A percentile compares a stretch with the other conserved stretches of the same genome.
Evolutionary conservation across 1,284 basidiomycete species (phyloP).

Genomic region (Pisolithus thermaeus): DNA sequence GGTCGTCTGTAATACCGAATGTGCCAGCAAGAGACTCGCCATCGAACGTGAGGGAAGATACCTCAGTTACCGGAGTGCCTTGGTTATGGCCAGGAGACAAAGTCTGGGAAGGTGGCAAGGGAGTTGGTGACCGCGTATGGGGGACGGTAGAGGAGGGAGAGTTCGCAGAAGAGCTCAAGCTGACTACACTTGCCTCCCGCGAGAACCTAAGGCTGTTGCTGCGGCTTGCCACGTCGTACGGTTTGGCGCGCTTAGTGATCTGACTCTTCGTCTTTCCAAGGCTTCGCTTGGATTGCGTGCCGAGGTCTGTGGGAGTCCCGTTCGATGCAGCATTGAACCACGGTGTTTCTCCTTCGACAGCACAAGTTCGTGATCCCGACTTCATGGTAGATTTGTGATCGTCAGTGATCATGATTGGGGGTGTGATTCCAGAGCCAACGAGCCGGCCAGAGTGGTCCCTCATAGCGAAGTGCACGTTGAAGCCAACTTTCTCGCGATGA

Average conservation of each 20-base stretch:
- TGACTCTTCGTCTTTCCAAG: slow-evolving; percentile 29
- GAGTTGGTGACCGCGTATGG: slow-evolving; percentile 46
- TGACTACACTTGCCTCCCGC: slow-evolving; percentile 48
- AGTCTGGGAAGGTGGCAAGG: slow-evolving; percentile 22
- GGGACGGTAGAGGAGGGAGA: slow-evolving; percentile 28
- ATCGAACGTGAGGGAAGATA: slow-evolving; percentile 8
- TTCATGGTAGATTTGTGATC: slow-evolving; percentile 85
- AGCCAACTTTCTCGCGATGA: slow-evolving; percentile 96
- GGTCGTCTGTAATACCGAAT: slow-evolving; percentile 9
- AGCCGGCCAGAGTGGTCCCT: slow-evolving; percentile 76
- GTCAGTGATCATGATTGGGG: slow-evolving; percentile 98
- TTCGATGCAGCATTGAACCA: slow-evolving; percentile 35
- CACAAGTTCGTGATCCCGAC: slow-evolving; percentile 17
- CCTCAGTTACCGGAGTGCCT: slow-evolving; percentile 5
- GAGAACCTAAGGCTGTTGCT: slow-evolving; percentile 33
- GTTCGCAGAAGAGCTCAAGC: slow-evolving; percentile 43
- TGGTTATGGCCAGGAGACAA: slow-evolving; percentile 8
- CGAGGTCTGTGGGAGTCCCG: slow-evolving; percentile 24
- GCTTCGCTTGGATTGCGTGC: slow-evolving; percentile 39
- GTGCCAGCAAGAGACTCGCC: slow-evolving; percentile 1
- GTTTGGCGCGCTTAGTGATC: slow-evolving; percentile 47
- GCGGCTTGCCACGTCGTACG: slow-evolving; percentile 50
- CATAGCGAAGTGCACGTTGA: slow-evolving; percentile 89
- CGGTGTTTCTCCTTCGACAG: slow-evolving; percentile 29
- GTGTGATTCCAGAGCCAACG: slow-evolving; percentile 80